Conservation (phyloP, 1,139 yeast genomes). For the Wickerhamomyces sp. region DNA sequence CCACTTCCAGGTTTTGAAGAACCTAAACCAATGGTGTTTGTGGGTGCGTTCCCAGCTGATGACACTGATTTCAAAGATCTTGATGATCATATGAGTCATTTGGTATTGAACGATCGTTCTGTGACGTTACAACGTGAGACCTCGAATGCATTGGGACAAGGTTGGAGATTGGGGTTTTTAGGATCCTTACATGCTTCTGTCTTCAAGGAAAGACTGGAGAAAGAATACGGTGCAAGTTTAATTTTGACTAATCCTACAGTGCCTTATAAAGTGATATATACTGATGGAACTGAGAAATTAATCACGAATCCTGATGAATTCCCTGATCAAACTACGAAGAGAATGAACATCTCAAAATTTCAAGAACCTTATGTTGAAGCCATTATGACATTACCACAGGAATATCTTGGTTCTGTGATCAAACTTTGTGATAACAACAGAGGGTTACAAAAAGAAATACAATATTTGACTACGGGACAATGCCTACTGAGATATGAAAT, state of each 20-base stretch:
- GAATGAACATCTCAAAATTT: slow-evolving; percentile 47
- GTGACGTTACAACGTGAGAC: slow-evolving; percentile 88
- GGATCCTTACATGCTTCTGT: slow-evolving; percentile 96
- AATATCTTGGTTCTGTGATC: slow-evolving; percentile 83
- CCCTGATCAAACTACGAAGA: slow-evolving; percentile 50
- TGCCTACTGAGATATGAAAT: slow-evolving; percentile 72
- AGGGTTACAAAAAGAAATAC: slow-evolving; percentile 77
- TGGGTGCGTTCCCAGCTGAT: slow-evolving; percentile 97
- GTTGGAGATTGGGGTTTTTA: slow-evolving; percentile 93
- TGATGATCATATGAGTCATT: slow-evolving; percentile 85
- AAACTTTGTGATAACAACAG: slow-evolving; percentile 78
- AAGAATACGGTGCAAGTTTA: slow-evolving; percentile 89
- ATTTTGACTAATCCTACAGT: slow-evolving; percentile 96
- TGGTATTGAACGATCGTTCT: slow-evolving; percentile 87
- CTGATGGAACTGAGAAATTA: slow-evolving; percentile 57
- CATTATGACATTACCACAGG: slow-evolving; percentile 85
- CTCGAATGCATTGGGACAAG: slow-evolving; percentile 92
- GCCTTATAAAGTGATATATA: slow-evolving; percentile 71
- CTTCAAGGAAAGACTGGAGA: slow-evolving; percentile 83
- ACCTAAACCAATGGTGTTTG: slow-evolving; percentile 96
- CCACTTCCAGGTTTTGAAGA: slow-evolving; percentile 95
- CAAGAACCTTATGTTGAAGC: slow-evolving; percentile 93
- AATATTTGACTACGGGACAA: slow-evolving; percentile 76
- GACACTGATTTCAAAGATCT: slow-evolving; percentile 84
- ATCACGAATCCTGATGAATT: slow-evolving; percentile 91